These are phyloP conservation scores for Ophiobolus disseminans DNA, from an alignment of 2,329 filamentous ascomycete species.

Conservation along the genomic window DNA sequence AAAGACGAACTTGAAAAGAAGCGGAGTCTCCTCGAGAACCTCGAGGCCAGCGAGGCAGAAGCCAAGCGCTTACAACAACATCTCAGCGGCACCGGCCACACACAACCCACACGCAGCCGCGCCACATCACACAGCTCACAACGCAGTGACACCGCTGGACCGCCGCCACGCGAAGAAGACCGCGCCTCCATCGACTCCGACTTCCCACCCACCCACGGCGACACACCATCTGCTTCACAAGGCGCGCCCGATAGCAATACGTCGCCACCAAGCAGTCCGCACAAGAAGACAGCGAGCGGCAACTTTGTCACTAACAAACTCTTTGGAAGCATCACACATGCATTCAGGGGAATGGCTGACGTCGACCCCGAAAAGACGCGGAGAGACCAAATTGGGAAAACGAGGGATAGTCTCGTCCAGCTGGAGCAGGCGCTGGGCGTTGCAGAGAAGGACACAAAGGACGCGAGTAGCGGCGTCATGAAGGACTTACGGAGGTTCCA, in stretches of 20 bases:
- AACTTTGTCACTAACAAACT: constrained; percentile 88
- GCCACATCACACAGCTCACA: constrained; percentile 66
- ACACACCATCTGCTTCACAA: constrained; percentile 73
- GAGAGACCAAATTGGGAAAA: constrained; percentile 94
- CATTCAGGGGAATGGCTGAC: constrained; percentile 94
- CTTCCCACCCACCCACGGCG: constrained; percentile 87
- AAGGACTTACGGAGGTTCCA: constrained; percentile 94
- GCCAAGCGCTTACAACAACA: constrained; percentile 94
- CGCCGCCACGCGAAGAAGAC: constrained; percentile 67
- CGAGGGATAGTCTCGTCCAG: constrained; percentile 79
- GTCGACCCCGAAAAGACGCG: constrained; percentile 93
- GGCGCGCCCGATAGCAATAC: constrained; percentile 61
- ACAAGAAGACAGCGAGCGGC: constrained; percentile 84
- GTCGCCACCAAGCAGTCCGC: constrained; percentile 50
- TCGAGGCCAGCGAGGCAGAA: constrained; percentile 94
- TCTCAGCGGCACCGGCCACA: constrained; percentile 74
- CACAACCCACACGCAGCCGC: constrained; percentile 67
- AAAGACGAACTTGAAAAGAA: constrained; percentile 92
- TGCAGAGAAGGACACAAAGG: constrained; percentile 88
- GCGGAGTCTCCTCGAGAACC: constrained; percentile 76
- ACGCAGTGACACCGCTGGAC: constrained; percentile 47
- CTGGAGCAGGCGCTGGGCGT: constrained; percentile 90
- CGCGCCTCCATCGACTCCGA: constrained; percentile 94
- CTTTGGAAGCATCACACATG: constrained; percentile 93
- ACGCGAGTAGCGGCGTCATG: constrained; percentile 86